Conservation (phyloP, 371 early-diverging fungal genomes). For the Thermomucor indicae-seudaticae region DNA sequence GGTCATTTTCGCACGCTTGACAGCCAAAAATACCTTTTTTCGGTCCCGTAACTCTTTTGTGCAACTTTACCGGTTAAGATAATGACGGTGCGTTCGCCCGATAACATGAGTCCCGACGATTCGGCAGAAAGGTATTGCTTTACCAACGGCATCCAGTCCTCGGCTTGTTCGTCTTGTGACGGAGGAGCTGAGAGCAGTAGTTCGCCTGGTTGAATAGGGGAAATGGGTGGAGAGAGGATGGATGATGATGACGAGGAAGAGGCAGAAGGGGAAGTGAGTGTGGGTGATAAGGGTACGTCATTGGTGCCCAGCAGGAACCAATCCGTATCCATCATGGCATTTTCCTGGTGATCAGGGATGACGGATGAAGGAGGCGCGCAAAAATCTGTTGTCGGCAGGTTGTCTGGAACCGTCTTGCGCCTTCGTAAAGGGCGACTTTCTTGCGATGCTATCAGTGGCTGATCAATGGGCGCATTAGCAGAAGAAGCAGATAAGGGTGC, state of each 20-base stretch:
- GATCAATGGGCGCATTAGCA: too few species aligned
- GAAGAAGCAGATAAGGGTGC: too few species aligned
- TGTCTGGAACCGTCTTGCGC: too few species aligned
- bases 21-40: constrained; percentile 47
- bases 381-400: neutral
- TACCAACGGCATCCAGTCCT: too few species aligned
- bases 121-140: neutral
- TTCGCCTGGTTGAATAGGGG: too few species aligned
- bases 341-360: neutral
- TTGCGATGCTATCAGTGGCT: too few species aligned
- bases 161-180: too few species aligned
- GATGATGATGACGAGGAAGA: constrained; percentile 6
- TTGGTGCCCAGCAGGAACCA: constrained; percentile 3
- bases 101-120: neutral
- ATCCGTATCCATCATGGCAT: neutral
- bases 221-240: constrained; percentile 24
- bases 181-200: too few species aligned
- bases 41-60: constrained; percentile 76
- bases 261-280: neutral
- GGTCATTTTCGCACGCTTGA: constrained; percentile 10
- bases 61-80: constrained; percentile 71
- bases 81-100: constrained; percentile 43
- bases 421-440: too few species aligned
- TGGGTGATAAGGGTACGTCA: neutral
- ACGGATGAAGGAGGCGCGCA: constrained; percentile 3